Percentiles rank a stretch among this genome's conserved stretches.
Conservation (phyloP, 352 stramenopile species). For the Plasmopara halstedii region DNA sequence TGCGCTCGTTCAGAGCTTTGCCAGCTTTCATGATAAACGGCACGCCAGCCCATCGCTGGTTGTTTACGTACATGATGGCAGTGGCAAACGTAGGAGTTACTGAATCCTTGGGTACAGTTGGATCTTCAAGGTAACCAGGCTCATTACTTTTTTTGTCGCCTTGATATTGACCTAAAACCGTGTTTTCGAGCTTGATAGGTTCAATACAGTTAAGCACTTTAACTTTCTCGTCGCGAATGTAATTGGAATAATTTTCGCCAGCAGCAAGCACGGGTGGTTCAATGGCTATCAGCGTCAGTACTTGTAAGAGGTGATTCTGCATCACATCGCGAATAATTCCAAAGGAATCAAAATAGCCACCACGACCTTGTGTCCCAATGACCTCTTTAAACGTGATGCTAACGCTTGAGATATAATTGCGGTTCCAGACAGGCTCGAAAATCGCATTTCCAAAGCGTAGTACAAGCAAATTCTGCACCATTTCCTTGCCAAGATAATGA, state of each 20-base stretch:
- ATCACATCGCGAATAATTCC: conserved; percentile 99
- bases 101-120: conserved; percentile 91
- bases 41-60: conserved; percentile 93
- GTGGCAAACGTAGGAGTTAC: conserved; percentile 90
- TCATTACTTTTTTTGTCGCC: conserved; percentile 66
- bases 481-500: conserved; percentile 96
- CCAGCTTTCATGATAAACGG: conserved; percentile 99
- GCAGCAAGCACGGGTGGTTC: conserved; percentile 84
- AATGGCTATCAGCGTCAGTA: conserved; percentile 96
- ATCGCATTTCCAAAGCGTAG: conserved; percentile 96
- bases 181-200: conserved; percentile 90
- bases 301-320: conserved; percentile 98
- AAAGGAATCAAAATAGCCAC: conserved; percentile 97
- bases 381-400: conserved; percentile 97
- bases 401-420: conserved; percentile 93
- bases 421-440: conserved; percentile 97
- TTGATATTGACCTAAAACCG: conserved; percentile 96
- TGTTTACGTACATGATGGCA: conserved; percentile 91
- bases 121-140: conserved; percentile 93
- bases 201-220: conserved; percentile 95
- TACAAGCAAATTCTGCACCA: conserved; percentile 97
- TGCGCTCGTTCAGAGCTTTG: conserved; percentile 96
- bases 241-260: conserved; percentile 86
- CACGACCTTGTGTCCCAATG: conserved; percentile 93
- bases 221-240: conserved; percentile 97